Evolutionary conservation across 768 basidiomycete species (phyloP), one percentile per base, ranked within the genome.

Genomic region (Lactifluus pinguis): DNA sequence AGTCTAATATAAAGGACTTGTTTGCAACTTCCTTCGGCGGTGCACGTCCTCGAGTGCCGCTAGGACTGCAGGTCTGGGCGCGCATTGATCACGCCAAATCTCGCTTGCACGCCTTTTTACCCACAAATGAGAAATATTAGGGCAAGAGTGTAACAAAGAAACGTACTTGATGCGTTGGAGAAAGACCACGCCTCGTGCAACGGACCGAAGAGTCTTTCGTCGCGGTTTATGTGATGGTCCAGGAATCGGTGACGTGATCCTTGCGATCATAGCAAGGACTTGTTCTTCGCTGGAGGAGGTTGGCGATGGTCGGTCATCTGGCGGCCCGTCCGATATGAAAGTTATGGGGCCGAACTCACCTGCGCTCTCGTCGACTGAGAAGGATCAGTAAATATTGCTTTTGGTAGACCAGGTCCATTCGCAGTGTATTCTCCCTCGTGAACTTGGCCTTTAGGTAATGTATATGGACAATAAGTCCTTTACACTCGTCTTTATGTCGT

Each of bases 391-490:
- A 77, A 70, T 98, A 98, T 50, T 80, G 76, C 70, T 99, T 99
- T 76, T 98, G 97, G 68, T 92, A 85, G 15, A 79, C 77, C 49
- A 98, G 77, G 66, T 85, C 85, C 60, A 77, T 77, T 38, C 95
- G 82, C 77, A 97, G 82, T 0, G 79, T 78, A 10, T 85, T 82
- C 74, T 99, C 97, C 29, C 95, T 81, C 3, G 83, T 87, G 72
- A 86, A 95, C 69, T 92, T 92, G 57, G 89, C 87, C 71, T 98
- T 95, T 66, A 98, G 78, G 73, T 97, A 98, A 45, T 80, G 81
- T 60, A 97, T 92, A 71, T 97, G 92, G 8, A 91, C 83, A 52
- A 98, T 84, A 19, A 98, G 76, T 9, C 92, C 92, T 69, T 93
- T 94, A 76, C 89, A 88, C 70, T 98, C 93, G 63, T 83, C 82